phyloP scores from a whole-genome alignment of 345 rosid genomes.

The Eucalyptus lansdowneana region DNA sequence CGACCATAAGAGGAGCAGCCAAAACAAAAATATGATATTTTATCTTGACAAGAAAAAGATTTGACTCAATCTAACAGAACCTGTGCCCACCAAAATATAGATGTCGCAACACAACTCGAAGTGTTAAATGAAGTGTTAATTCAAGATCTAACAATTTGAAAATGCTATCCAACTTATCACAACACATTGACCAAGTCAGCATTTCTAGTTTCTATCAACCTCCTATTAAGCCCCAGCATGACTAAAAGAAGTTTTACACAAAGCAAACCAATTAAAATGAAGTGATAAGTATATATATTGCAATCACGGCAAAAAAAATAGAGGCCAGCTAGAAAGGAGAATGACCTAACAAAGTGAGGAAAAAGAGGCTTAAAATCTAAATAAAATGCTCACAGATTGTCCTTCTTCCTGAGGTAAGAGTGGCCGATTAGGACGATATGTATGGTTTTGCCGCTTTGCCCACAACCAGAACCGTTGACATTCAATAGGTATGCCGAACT shows the following conservation, averaged over 20 bases:
- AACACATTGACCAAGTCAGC: not conserved
- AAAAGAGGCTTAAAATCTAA: not conserved
- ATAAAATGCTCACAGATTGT: conserved; percentile 34
- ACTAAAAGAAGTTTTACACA: not conserved
- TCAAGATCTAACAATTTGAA: not conserved
- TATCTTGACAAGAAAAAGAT: not conserved
- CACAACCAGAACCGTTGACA: conserved; percentile 69
- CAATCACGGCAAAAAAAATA: not conserved
- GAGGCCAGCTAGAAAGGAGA: not conserved
- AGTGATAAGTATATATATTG: not conserved
- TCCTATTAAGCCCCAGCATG: not conserved
- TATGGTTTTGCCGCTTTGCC: conserved; percentile 79
- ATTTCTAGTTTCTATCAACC: not conserved
- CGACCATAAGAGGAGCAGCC: not conserved
- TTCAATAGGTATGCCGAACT: conserved; percentile 57
- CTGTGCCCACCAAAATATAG: not conserved
- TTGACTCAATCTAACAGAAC: not conserved
- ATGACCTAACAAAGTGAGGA: not conserved
- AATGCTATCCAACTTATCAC: not conserved
- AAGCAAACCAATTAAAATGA: not conserved
- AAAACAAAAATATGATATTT: not conserved
- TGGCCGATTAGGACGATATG: conserved; percentile 73
- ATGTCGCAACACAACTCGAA: not conserved
- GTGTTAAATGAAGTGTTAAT: not conserved
- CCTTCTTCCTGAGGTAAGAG: conserved; percentile 46